Evolutionary conservation across 768 basidiomycete genomes (phyloP), one percentile per base, ranked within the genome.

Genomic region (Mycena crocata): DNA sequence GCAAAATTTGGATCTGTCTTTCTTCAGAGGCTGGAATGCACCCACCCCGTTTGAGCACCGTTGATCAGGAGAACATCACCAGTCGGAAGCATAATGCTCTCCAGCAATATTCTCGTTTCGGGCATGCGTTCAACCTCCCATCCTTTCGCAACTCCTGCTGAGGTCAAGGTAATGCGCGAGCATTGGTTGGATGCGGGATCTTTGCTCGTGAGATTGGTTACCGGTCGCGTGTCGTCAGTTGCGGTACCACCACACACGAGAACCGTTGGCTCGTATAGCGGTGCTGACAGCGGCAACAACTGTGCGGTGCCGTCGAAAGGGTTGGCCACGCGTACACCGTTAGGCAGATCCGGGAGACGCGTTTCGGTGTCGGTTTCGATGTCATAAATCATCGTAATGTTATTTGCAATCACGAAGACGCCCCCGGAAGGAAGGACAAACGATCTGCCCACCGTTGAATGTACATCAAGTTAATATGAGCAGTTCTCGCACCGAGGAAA

Each of bases 271-370:
- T 79, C 78, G 58, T 85, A 89, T 54, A 78, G 67, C 59, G 81
- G 81, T 9, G 80, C 79, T 1, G 78, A 78, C 6, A 89, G 76
- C 3, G 88, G 88, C n/a, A 89, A 80, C 34, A 89, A 81, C 24
- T 86, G 67, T 7, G 77, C 87, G n/a, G 85, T 84, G 21, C 87
- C 88, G 17, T 87, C 82, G 82, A 88, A 86, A 0, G 87, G 87
- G 69, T 89, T 88, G 1, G 88, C 87, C 46, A 89, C 81, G n/a
- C 87, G 86, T 12, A 87, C 83, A 45, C 82, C 86, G 60, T 89
- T 87, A 12, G 87, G 87, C 57, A 88, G 77, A 32, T 66, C 76
- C 14, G 88, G 87, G 21, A 87, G 82, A 24, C 81, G 78, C 15
- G 75, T 79, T 71, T 89, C 87, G 7, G 73, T 78, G 68, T 87